Conservation (phyloP, 805 yeast genomes). For the Priceomyces melissophilus region DNA sequence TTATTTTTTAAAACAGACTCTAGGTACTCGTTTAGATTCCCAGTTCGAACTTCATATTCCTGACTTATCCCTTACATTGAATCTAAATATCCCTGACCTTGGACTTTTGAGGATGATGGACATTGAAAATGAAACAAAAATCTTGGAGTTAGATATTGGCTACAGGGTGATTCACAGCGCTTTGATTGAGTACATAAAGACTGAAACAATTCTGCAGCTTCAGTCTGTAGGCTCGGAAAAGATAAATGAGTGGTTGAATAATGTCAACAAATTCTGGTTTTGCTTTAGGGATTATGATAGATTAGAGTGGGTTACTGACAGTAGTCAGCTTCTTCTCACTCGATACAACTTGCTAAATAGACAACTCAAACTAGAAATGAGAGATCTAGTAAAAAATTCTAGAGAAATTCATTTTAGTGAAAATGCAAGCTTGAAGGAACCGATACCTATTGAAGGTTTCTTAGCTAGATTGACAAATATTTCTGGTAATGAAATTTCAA, state of each 20-base stretch:
- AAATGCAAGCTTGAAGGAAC: slow-evolving; percentile 41
- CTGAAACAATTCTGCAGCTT: slow-evolving; percentile 33
- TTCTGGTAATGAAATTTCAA: slow-evolving; percentile 38
- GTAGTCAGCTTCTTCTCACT: slow-evolving; percentile 25
- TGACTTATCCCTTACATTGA: slow-evolving; percentile 41
- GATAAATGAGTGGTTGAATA: slow-evolving; percentile 17
- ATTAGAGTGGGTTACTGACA: slow-evolving; percentile 48
- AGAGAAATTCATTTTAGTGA: slow-evolving; percentile 13
- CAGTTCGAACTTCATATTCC: slow-evolving; percentile 42
- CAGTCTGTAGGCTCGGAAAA: slow-evolving; percentile 6
- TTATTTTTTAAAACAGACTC: slow-evolving; percentile 47
- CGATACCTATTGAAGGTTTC: slow-evolving; percentile 80
- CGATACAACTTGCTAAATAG: slow-evolving; percentile 32
- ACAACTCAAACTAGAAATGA: slow-evolving; percentile 54
- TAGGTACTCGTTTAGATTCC: slow-evolving; percentile 32
- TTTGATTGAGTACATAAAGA: slow-evolving; percentile 37
- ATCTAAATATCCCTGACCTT: slow-evolving; percentile 45
- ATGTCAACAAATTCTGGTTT: slow-evolving; percentile 41
- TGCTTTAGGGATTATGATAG: slow-evolving; percentile 68
- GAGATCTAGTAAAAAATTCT: slow-evolving; percentile 45
- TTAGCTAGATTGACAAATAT: slow-evolving; percentile 53
- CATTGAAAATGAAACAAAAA: slow-evolving; percentile 4
- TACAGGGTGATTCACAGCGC: slow-evolving; percentile 21
- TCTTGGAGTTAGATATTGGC: slow-evolving; percentile 16
- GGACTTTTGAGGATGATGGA: slow-evolving; percentile 18